Evolutionary conservation across 129 eudicot genomes (phyloP).

Genomic region (Calendula officinalis): DNA sequence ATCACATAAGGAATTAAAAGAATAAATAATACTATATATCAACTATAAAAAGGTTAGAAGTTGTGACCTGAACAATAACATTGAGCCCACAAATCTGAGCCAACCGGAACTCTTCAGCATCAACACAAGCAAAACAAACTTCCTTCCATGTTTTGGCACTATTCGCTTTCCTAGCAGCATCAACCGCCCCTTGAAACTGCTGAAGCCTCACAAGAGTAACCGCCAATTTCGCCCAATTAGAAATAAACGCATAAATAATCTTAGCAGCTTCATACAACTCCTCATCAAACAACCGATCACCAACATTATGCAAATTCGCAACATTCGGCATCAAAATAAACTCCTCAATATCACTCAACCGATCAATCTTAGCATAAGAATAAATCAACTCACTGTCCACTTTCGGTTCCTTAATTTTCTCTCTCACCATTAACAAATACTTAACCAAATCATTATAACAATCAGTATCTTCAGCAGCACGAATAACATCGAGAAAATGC

Average conservation of each 20-base stretch:
- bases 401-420: conserved; percentile 89
- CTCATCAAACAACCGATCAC: conserved; percentile 95
- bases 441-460: conserved; percentile 88
- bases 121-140: conserved; percentile 99
- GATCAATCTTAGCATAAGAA: conserved; percentile 92
- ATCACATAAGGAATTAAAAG: background rate
- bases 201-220: conserved; percentile 82
- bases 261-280: conserved; percentile 96
- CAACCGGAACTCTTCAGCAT: conserved; percentile 98
- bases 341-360: conserved; percentile 88
- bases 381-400: conserved; percentile 96
- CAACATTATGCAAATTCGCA: conserved; percentile 90
- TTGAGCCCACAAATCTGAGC: conserved; percentile 99
- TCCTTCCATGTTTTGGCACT: conserved; percentile 99
- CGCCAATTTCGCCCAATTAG: conserved; percentile 98
- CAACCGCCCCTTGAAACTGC: conserved; percentile 99
- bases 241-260: conserved; percentile 88
- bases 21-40: background rate
- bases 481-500: conserved; percentile 87
- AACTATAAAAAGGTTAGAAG: background rate
- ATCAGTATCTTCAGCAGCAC: conserved; percentile 81
- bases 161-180: conserved; percentile 98
- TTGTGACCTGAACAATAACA: conserved; percentile 76
- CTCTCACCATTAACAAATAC: conserved; percentile 93
- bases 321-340: conserved; percentile 99